Evolutionary conservation across 805 yeast genomes (phyloP).

Genomic region (Nakazawaea wickerhamii): DNA sequence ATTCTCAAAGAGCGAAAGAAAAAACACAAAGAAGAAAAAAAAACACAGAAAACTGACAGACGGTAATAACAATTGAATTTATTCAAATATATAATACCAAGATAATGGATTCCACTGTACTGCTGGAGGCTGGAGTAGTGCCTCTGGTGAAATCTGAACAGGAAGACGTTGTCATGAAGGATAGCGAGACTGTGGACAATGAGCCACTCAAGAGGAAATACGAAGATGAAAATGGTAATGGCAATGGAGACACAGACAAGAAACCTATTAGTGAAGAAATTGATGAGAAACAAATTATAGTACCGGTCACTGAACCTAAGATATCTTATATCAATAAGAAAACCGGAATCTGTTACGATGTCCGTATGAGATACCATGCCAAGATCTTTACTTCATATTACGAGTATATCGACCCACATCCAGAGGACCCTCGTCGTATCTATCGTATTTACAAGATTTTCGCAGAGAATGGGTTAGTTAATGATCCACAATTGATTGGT

Average conservation of each 20-base stretch:
- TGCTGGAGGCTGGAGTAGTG: constrained; percentile 3
- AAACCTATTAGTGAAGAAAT: constrained; percentile 26
- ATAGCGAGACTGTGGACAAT: background rate
- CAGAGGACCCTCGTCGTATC: constrained; percentile 96
- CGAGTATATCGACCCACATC: constrained; percentile 97
- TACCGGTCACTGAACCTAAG: constrained; percentile 60
- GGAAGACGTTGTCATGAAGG: constrained; percentile 6
- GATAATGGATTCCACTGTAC: background rate
- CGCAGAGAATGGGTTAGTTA: constrained; percentile 89
- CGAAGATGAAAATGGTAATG: constrained; percentile 8
- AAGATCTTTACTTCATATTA: constrained; percentile 86
- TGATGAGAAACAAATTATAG: constrained; percentile 34
- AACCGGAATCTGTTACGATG: constrained; percentile 95
- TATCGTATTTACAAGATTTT: constrained; percentile 88
- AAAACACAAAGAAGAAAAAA: background rate
- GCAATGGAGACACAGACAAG: constrained; percentile 26
- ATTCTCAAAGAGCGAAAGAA: too few species aligned
- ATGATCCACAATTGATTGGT: constrained; percentile 71
- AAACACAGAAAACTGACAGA: background rate
- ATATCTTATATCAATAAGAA: constrained; percentile 69
- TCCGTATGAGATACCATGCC: constrained; percentile 95
- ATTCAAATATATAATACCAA: background rate
- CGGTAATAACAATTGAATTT: background rate
- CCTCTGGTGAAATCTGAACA: background rate
- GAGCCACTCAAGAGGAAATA: background rate